phyloP scores from a whole-genome alignment of 306 rosid species.

The Canavalia ensiformis region DNA sequence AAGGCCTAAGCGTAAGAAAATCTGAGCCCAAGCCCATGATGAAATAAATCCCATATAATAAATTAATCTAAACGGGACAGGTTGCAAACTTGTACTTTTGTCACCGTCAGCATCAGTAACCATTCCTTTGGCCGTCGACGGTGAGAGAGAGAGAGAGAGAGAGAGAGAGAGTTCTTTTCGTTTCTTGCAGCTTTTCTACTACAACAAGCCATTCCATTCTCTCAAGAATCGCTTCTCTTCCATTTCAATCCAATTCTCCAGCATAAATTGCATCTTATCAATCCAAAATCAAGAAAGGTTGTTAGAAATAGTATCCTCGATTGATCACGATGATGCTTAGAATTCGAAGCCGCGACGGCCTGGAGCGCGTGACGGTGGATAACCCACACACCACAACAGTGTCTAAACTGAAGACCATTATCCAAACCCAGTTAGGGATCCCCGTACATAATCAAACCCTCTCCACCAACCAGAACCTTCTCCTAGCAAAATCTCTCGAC shows the following conservation, averaged over 20 bases:
- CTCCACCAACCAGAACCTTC: slow-evolving; percentile 83
- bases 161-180: neutral
- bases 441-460: slow-evolving; percentile 83
- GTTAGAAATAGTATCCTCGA: neutral
- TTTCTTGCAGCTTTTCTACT: neutral
- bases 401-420: slow-evolving; percentile 63
- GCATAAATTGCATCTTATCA: neutral
- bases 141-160: neutral
- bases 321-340: slow-evolving; percentile 77
- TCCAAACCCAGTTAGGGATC: slow-evolving; percentile 73
- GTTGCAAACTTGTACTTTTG: neutral
- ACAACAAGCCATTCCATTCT: slow-evolving; percentile 20
- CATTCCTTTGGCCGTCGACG: neutral
- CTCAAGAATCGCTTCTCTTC: neutral
- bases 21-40: neutral
- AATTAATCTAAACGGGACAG: neutral
- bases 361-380: slow-evolving; percentile 78
- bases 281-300: too few species aligned
- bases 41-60: neutral
- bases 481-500: slow-evolving; percentile 64
- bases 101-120: neutral
- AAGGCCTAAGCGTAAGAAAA: too few species aligned
- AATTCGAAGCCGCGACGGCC: slow-evolving; percentile 95
- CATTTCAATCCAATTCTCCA: neutral
- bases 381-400: slow-evolving; percentile 65